Percentiles rank a stretch among this genome's conserved stretches.
Conservation (phyloP, 257 asterid genomes). For the Phtheirospermum japonicum region DNA sequence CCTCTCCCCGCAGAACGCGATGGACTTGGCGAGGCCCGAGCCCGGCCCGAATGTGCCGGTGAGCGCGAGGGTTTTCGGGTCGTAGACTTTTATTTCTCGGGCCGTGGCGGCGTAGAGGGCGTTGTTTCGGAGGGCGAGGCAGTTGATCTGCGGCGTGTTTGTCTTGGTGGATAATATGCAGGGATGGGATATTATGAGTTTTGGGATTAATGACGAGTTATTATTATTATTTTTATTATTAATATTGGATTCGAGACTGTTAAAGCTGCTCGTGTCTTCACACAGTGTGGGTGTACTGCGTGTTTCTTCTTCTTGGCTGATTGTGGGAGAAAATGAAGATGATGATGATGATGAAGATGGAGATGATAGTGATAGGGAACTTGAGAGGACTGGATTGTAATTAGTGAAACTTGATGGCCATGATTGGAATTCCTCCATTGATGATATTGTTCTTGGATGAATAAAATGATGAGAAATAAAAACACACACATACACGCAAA, state of each 20-base stretch:
- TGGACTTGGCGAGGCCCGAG: conserved; percentile 53
- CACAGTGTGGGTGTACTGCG: conserved; percentile 38
- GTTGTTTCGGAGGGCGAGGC: conserved; percentile 42
- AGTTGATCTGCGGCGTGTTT: conserved; percentile 45
- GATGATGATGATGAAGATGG: conserved; percentile 29
- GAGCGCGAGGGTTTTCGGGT: conserved; percentile 27
- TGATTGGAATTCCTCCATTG: conserved; percentile 46
- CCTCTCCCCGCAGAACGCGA: conserved; percentile 30
- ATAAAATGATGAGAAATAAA: background rate
- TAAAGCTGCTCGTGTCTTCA: conserved; percentile 41
- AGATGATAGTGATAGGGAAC: conserved; percentile 31
- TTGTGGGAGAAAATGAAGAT: conserved; percentile 29
- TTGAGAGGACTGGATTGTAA: conserved; percentile 5
- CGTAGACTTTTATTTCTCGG: conserved; percentile 40
- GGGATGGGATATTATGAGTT: background rate
- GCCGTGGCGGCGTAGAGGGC: conserved; percentile 49
- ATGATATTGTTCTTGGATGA: background rate
- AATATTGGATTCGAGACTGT: conserved; percentile 33
- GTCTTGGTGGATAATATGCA: conserved; percentile 32
- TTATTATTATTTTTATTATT: background rate
- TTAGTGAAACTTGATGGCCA: conserved; percentile 29
- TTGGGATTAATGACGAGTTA: too few relatives aligned
- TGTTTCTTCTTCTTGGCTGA: conserved; percentile 34
- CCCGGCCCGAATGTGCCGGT: conserved; percentile 42
- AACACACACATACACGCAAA: conserved; percentile 14